A percentile compares a stretch with the other conserved stretches of the same genome.
phyloP scores from a whole-genome alignment of 192 early-diverging fungal species.

The Coemansia sp. region DNA sequence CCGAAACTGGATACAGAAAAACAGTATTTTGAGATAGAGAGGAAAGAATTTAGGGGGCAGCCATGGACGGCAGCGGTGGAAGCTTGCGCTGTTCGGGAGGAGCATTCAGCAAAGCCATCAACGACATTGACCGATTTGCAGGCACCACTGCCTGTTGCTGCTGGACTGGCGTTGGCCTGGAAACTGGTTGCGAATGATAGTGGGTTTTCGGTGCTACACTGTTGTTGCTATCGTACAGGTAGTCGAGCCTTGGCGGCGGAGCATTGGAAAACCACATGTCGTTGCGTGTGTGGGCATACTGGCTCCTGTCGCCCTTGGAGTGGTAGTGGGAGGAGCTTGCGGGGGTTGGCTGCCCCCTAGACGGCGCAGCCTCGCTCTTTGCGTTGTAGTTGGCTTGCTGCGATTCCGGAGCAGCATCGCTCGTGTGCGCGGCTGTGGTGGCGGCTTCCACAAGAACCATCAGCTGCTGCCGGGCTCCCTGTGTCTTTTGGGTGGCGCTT shows the following conservation, averaged over 20 bases:
- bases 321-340: too few species aligned
- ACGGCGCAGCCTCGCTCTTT: not conserved
- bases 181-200: not conserved
- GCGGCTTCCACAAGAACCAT: conserved; percentile 45
- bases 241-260: conserved; percentile 38
- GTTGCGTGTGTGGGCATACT: conserved; percentile 44
- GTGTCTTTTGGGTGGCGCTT: not conserved
- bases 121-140: conserved; percentile 45
- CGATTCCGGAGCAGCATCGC: not conserved
- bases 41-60: conserved; percentile 9
- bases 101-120: conserved; percentile 54
- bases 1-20: not conserved
- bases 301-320: not conserved
- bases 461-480: conserved; percentile 24
- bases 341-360: not conserved
- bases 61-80: conserved; percentile 36
- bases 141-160: not conserved
- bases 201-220: conserved; percentile 5
- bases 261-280: conserved; percentile 47
- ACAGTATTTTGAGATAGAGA: conserved; percentile 1
- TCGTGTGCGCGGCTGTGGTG: conserved; percentile 10
- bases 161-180: not conserved
- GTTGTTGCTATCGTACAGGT: conserved; percentile 31
- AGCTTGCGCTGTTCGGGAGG: conserved; percentile 55
- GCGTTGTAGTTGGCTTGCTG: not conserved